phyloP scores from a whole-genome alignment of 139 green algal genomes.

The Micractinium conductrix region DNA sequence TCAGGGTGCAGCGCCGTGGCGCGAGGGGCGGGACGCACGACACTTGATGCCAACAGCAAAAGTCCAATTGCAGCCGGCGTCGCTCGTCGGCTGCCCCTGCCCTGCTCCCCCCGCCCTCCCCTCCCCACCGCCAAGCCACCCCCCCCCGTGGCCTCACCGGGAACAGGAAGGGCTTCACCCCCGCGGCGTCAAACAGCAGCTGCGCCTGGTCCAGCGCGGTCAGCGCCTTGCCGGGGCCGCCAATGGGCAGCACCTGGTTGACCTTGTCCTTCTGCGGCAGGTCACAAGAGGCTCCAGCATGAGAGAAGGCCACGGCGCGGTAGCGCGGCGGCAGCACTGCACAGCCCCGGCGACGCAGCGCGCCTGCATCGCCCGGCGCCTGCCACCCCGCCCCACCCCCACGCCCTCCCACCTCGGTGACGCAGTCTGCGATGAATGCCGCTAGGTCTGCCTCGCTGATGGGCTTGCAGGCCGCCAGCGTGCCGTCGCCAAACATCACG shows the following conservation, averaged over 20 bases:
- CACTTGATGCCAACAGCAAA: neutral
- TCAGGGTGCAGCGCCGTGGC: too few species aligned
- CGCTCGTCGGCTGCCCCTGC: neutral
- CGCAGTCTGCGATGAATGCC: conserved; percentile 92
- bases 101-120: neutral
- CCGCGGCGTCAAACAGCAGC: conserved; percentile 92
- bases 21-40: too few species aligned
- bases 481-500: conserved; percentile 99
- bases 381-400: neutral
- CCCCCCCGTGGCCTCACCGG: conserved; percentile 17
- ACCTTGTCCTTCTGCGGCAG: conserved; percentile 44
- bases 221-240: conserved; percentile 89
- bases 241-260: conserved; percentile 94
- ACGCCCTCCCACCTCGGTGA: conserved; percentile 47
- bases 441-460: conserved; percentile 97
- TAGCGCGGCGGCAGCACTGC: too few species aligned
- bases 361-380: neutral
- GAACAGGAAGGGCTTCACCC: conserved; percentile 86
- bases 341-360: neutral
- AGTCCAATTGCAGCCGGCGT: neutral
- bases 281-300: neutral
- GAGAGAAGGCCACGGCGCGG: too few species aligned
- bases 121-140: neutral
- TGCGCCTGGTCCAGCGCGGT: conserved; percentile 92
- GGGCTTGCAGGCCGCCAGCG: conserved; percentile 96